Conservation (phyloP, 2,329 filamentous ascomycete genomes). For the Reticulascus tulasneorum region DNA sequence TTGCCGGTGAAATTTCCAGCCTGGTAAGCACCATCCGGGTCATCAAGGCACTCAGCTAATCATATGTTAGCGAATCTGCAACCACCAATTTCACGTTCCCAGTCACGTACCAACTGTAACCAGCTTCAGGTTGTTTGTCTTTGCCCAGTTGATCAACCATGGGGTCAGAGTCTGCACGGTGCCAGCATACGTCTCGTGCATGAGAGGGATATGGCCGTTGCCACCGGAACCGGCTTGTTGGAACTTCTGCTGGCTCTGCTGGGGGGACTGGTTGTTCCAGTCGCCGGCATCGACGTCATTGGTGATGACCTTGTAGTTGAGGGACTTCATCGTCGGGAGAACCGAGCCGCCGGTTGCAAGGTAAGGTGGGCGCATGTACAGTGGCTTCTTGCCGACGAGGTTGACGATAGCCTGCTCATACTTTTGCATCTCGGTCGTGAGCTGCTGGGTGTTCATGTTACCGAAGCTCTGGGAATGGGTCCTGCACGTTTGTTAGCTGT, state of each 20-base stretch:
- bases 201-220: slow-evolving; percentile 52
- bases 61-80: not conserved
- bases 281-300: slow-evolving; percentile 59
- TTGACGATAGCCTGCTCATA: slow-evolving; percentile 48
- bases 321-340: slow-evolving; percentile 33
- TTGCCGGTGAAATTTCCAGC: slow-evolving; percentile 31
- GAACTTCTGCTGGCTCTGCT: slow-evolving; percentile 51
- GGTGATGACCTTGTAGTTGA: slow-evolving; percentile 59
- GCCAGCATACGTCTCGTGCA: slow-evolving; percentile 49
- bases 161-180: slow-evolving; percentile 46
- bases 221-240: slow-evolving; percentile 35
- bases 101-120: slow-evolving; percentile 45
- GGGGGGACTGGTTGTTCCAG: slow-evolving; percentile 50
- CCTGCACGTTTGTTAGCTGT: slow-evolving; percentile 22
- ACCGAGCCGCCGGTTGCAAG: slow-evolving; percentile 42
- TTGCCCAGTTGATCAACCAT: slow-evolving; percentile 48
- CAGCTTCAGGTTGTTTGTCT: slow-evolving; percentile 41
- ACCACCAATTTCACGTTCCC: not conserved
- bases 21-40: slow-evolving; percentile 36
- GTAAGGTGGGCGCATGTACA: slow-evolving; percentile 47
- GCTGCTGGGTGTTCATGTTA: slow-evolving; percentile 30
- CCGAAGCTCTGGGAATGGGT: slow-evolving; percentile 41
- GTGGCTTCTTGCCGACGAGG: slow-evolving; percentile 43
- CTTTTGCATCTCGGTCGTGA: slow-evolving; percentile 44
- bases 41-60: slow-evolving; percentile 39